phyloP scores from a whole-genome alignment of 495 filamentous ascomycete genomes.

The Cladorrhinum samala region DNA sequence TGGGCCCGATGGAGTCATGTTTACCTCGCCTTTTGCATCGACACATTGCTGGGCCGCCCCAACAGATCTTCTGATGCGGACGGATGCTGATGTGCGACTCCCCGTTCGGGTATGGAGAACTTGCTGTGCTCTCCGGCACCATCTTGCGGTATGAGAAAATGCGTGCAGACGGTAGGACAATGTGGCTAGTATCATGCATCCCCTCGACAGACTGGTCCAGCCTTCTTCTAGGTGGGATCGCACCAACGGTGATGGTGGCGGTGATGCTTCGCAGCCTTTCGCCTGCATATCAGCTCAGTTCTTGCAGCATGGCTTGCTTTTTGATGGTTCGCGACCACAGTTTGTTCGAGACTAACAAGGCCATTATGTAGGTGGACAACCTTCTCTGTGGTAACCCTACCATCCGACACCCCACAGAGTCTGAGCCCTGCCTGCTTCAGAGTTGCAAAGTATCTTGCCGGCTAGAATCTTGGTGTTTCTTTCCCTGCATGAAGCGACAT shows the following conservation, averaged over 20 bases:
- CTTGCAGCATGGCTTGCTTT: too few relatives aligned
- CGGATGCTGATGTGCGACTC: slow-evolving; percentile 3
- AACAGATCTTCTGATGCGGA: not conserved
- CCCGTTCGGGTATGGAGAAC: slow-evolving; percentile 3
- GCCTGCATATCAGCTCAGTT: not conserved
- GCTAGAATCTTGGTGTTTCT: not conserved
- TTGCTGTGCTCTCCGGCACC: slow-evolving; percentile 3
- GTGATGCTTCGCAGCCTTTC: not conserved
- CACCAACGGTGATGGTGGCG: not conserved
- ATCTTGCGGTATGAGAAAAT: slow-evolving; percentile 2
- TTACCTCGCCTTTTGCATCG: too few relatives aligned
- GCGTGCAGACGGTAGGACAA: not conserved
- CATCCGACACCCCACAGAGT: not conserved
- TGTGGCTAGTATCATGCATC: too few relatives aligned
- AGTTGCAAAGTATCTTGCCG: not conserved
- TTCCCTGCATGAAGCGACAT: not conserved
- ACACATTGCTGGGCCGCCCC: not conserved
- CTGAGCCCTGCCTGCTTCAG: not conserved
- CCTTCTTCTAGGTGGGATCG: not conserved
- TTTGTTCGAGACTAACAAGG: too few relatives aligned
- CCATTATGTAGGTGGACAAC: too few relatives aligned
- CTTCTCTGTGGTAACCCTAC: not conserved
- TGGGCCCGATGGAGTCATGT: not conserved
- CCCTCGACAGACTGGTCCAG: not conserved
- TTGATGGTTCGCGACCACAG: not conserved